These are phyloP conservation scores for Spongospora subterranea DNA, from an alignment of 208 protist genomes.

Conservation along the genomic window DNA sequence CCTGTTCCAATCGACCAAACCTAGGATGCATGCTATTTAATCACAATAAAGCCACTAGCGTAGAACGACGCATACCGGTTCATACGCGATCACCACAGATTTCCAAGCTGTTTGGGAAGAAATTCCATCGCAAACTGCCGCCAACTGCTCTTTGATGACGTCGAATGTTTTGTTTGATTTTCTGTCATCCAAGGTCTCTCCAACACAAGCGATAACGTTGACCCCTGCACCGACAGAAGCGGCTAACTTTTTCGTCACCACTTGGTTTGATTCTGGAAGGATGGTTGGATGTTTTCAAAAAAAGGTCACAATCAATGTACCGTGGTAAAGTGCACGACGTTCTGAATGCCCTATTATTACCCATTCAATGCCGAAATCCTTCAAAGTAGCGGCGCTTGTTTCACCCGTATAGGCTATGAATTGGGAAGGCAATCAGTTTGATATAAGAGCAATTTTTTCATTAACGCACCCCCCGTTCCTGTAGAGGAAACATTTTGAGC, in stretches of 20 bases:
- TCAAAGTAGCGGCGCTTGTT: constrained; percentile 63
- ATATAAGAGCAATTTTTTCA: not conserved
- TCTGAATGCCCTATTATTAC: constrained; percentile 69
- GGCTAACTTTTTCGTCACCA: not conserved
- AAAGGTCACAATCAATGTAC: not conserved
- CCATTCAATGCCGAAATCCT: constrained; percentile 60
- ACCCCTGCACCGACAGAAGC: not conserved
- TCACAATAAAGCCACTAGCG: not conserved
- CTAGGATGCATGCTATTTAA: not conserved
- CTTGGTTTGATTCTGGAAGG: constrained; percentile 14
- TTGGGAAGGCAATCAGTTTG: constrained; percentile 39
- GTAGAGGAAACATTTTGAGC: constrained; percentile 38
- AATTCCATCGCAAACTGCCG: constrained; percentile 49
- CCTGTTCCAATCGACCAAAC: constrained; percentile 70
- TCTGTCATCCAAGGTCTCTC: constrained; percentile 63
- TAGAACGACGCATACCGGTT: constrained; percentile 73
- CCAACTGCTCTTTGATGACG: constrained; percentile 60
- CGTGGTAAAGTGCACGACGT: constrained; percentile 64
- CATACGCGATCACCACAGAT: constrained; percentile 68
- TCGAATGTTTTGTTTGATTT: constrained; percentile 61
- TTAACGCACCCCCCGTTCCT: not conserved
- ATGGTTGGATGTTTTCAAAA: constrained; percentile 45
- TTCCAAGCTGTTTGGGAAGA: constrained; percentile 48
- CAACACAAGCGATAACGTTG: constrained; percentile 65
- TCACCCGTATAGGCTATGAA: constrained; percentile 70